Evolutionary conservation across 2,329 filamentous ascomycete genomes (phyloP).

Genomic region (Dactylonectria estremocensis): DNA sequence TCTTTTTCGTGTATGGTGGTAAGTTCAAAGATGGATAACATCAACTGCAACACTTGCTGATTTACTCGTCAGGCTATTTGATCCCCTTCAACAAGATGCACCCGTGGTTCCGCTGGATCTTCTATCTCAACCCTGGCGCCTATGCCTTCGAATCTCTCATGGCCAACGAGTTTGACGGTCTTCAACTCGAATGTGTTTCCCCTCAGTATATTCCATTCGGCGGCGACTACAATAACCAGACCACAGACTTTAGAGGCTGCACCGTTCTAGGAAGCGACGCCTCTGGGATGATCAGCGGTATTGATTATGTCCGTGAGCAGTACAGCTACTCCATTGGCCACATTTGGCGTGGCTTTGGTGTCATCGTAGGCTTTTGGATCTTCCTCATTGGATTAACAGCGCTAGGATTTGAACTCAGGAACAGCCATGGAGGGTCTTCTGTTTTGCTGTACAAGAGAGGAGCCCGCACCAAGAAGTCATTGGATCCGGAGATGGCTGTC

Average conservation of each 20-base stretch:
- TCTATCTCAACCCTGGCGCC: slow-evolving; percentile 64
- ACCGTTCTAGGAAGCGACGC: slow-evolving; percentile 63
- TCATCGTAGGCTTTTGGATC: slow-evolving; percentile 79
- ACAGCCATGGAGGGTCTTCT: slow-evolving; percentile 31
- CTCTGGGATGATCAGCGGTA: slow-evolving; percentile 62
- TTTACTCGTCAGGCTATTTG: slow-evolving; percentile 68
- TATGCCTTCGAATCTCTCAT: slow-evolving; percentile 77
- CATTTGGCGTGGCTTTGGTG: slow-evolving; percentile 81
- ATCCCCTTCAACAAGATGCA: slow-evolving; percentile 63
- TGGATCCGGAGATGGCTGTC: slow-evolving; percentile 48
- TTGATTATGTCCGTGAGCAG: slow-evolving; percentile 64
- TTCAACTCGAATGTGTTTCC: slow-evolving; percentile 70
- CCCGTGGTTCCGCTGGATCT: slow-evolving; percentile 69
- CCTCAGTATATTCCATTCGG: slow-evolving; percentile 69
- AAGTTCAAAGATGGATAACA: slow-evolving; percentile 33
- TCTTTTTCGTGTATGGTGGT: slow-evolving; percentile 51
- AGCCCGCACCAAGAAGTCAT: slow-evolving; percentile 46
- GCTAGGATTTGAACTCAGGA: slow-evolving; percentile 71
- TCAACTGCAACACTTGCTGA: not conserved
- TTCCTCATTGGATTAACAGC: slow-evolving; percentile 80
- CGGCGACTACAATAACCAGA: slow-evolving; percentile 49
- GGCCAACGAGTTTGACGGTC: slow-evolving; percentile 71
- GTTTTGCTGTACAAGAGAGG: slow-evolving; percentile 33
- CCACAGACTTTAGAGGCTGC: slow-evolving; percentile 63
- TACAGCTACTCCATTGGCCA: slow-evolving; percentile 68